phyloP scores from a whole-genome alignment of 1,284 basidiomycete species.

The Thecaphora frezii region DNA sequence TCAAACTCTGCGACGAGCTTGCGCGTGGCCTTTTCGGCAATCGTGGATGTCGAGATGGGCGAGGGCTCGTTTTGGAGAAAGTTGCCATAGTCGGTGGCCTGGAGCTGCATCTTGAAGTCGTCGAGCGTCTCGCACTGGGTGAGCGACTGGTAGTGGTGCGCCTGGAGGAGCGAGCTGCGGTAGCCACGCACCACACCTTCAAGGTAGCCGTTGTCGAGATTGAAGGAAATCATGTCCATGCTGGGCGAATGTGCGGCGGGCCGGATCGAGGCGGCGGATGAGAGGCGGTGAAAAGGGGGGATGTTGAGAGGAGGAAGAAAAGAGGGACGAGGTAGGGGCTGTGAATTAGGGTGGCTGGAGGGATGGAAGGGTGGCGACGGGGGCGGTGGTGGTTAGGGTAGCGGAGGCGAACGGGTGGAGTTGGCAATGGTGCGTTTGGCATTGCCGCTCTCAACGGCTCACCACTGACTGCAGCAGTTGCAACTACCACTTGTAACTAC shows the following conservation, averaged over 20 bases:
- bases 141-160: conserved; percentile 86
- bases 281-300: too few species aligned
- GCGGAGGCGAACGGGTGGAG: too few species aligned
- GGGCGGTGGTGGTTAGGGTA: too few species aligned
- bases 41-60: conserved; percentile 91
- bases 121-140: conserved; percentile 97
- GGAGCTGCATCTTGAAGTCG: conserved; percentile 71
- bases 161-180: conserved; percentile 85
- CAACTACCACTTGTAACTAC: too few species aligned
- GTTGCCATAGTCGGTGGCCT: conserved; percentile 96
- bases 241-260: conserved; percentile 9
- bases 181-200: conserved; percentile 91
- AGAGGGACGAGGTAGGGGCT: too few species aligned
- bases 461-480: too few species aligned
- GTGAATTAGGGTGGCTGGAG: too few species aligned
- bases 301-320: too few species aligned
- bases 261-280: neutral
- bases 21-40: conserved; percentile 91
- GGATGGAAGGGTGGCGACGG: too few species aligned
- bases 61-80: conserved; percentile 95
- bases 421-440: too few species aligned
- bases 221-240: conserved; percentile 57
- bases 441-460: too few species aligned
- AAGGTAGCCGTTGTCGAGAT: conserved; percentile 52
- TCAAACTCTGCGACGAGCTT: conserved; percentile 96